Base-by-base conservation (phyloP, 2,329 filamentous ascomycete species). In the Claviceps humidiphila region DNA sequence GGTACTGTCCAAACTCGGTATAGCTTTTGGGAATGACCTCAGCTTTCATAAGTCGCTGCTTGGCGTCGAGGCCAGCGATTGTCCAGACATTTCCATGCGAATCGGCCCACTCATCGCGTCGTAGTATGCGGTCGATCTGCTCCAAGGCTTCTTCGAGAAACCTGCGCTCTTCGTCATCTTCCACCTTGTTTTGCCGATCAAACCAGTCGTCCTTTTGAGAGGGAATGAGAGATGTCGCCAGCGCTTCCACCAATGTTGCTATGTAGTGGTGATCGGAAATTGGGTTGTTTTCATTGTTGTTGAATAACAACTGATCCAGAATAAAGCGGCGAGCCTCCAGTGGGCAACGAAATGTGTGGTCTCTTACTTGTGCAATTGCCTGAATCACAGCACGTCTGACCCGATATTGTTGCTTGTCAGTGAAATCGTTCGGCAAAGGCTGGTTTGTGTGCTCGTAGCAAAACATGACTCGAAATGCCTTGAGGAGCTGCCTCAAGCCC, bases 261-360 rank as follows among this genome's bases (percentile, higher is more conserved):
- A 98, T 81, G 63, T 96, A 98, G 61, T 87, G 83, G 56, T 90
- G 85, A 61, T 98, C 94, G 5, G 90, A 95, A 63, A 81, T 94
- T 49, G 84, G 70, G 60, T 98, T 98, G 55, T 87, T 85, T 2
- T 86, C 84, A 63, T 98, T 98, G 68, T 98, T 90, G 63, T 98
- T 98, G 71, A 89, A 91, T 48, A 87, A 84, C 38, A 98, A 74
- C 63, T 94, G 87, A 59, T 96, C 89, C 22, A 95, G 78, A 47
- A 98, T 79, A 65, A 96, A 95, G 41, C 80, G 78, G 53, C 90
- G 87, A 5, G 89, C 89, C 50, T 83, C 75, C 61, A 84, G 74
- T 0, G 91, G 90, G 51, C 89, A 90, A 60, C 81, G 85, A 40
- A 89, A 87, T 5, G 63, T 69, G 51, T 83, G 77, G 41, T 91